Conservation (phyloP, 1,284 basidiomycete species). For the Tilletia setariae region DNA sequence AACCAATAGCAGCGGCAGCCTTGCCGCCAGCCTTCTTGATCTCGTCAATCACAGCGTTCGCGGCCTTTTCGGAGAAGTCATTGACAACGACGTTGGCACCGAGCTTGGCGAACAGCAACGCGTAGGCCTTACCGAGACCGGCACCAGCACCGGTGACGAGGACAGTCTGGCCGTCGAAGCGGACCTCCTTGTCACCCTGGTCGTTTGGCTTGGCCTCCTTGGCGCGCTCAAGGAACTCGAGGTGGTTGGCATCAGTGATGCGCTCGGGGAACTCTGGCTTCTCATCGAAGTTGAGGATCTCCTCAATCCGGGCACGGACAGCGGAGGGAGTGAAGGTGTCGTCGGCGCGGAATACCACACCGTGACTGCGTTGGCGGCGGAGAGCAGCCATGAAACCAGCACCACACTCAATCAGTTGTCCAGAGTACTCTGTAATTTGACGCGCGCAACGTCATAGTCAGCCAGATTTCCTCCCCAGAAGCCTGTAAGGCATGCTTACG, state of each 20-base stretch:
- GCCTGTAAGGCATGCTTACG: too few species aligned
- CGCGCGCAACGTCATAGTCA: not conserved
- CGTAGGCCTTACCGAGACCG: constrained; percentile 80
- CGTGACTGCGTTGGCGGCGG: constrained; percentile 87
- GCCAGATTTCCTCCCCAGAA: not conserved
- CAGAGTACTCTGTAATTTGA: constrained; percentile 63
- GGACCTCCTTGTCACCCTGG: constrained; percentile 68
- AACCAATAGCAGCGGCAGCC: constrained; percentile 77
- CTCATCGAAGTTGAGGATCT: constrained; percentile 77
- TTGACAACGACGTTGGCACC: constrained; percentile 97
- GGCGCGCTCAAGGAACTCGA: constrained; percentile 69
- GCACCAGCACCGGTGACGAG: constrained; percentile 74
- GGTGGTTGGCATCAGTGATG: constrained; percentile 62
- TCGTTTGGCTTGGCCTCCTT: constrained; percentile 68
- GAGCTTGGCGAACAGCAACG: constrained; percentile 80
- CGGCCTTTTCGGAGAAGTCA: constrained; percentile 83
- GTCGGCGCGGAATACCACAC: constrained; percentile 83
- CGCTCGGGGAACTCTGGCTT: constrained; percentile 68
- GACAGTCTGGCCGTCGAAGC: constrained; percentile 84
- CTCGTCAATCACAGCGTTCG: constrained; percentile 79
- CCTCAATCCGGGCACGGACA: constrained; percentile 57
- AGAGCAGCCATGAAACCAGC: constrained; percentile 90
- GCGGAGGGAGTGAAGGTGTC: constrained; percentile 89
- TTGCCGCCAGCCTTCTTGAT: constrained; percentile 83
- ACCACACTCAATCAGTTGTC: constrained; percentile 87